phyloP scores from a whole-genome alignment of 1,284 basidiomycete genomes.

The Ceratobasidium sp. region DNA sequence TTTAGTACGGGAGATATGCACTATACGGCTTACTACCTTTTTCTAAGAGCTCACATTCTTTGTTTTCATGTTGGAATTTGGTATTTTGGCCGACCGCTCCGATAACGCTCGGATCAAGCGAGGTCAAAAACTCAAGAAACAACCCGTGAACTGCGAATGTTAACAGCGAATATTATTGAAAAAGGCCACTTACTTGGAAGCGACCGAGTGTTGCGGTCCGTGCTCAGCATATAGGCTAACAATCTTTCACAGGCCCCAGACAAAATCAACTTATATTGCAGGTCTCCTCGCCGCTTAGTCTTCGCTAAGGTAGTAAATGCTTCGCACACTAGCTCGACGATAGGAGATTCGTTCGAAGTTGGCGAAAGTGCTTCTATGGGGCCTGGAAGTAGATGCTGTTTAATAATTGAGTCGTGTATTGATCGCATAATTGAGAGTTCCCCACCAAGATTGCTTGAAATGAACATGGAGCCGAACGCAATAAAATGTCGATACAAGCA shows the following conservation, averaged over 20 bases:
- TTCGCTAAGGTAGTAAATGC: slow-evolving; percentile 14
- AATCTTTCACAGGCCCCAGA: slow-evolving; percentile 17
- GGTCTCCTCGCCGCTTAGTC: neutral
- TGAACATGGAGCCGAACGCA: neutral
- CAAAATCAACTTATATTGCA: neutral
- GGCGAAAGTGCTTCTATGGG: neutral
- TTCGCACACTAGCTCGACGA: slow-evolving; percentile 8
- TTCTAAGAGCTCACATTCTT: no score
- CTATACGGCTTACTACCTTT: no score
- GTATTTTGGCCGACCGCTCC: neutral
- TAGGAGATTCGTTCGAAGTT: neutral
- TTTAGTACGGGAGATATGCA: neutral
- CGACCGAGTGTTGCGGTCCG: neutral
- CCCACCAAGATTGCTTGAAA: slow-evolving; percentile 33
- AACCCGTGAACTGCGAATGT: neutral
- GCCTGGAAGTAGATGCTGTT: slow-evolving; percentile 9
- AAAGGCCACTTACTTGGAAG: neutral
- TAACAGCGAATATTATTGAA: neutral
- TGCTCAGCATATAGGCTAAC: neutral
- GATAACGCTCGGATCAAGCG: slow-evolving; percentile 3
- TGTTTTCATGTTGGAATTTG: no score
- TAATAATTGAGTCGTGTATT: neutral
- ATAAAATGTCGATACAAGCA: slow-evolving; percentile 4
- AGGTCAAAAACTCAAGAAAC: neutral
- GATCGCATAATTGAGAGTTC: neutral